These are phyloP conservation scores for Pyricularia sp. DNA, from an alignment of 2,329 filamentous ascomycete genomes.

Conservation along the genomic window DNA sequence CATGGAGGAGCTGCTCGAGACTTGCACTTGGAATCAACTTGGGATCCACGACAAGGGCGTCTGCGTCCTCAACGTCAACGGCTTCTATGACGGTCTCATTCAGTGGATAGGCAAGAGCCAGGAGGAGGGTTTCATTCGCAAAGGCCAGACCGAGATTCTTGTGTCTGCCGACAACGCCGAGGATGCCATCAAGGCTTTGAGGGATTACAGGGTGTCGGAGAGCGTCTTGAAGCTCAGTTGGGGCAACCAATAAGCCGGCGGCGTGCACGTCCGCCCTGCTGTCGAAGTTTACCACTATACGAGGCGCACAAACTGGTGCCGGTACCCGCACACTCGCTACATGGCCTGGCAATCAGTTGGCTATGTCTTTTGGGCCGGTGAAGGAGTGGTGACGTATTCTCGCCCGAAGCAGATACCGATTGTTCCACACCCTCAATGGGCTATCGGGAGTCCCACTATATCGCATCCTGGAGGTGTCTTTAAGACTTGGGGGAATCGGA, in stretches of 20 bases:
- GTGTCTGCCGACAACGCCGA: conserved; percentile 65
- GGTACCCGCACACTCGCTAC: neutral
- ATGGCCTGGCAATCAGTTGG: neutral
- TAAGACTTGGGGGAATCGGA: neutral
- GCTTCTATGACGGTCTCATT: conserved; percentile 85
- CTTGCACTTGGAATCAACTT: conserved; percentile 90
- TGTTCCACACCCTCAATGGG: neutral
- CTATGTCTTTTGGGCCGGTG: neutral
- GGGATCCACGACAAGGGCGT: conserved; percentile 80
- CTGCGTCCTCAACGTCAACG: conserved; percentile 76
- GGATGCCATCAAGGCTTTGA: conserved; percentile 61
- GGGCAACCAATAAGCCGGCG: conserved; percentile 47
- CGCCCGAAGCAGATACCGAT: neutral
- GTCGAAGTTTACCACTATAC: neutral
- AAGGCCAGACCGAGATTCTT: conserved; percentile 65
- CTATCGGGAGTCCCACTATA: neutral
- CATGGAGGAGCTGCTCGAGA: conserved; percentile 89
- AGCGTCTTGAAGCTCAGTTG: conserved; percentile 76
- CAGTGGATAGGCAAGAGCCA: conserved; percentile 73
- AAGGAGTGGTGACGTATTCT: neutral
- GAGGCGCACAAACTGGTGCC: neutral
- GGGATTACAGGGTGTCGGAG: conserved; percentile 64
- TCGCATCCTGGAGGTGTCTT: neutral
- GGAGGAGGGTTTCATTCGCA: conserved; percentile 65
- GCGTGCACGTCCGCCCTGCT: neutral